Conservation (phyloP, 2,329 filamentous ascomycete species). For the Hypoxylon sp. region DNA sequence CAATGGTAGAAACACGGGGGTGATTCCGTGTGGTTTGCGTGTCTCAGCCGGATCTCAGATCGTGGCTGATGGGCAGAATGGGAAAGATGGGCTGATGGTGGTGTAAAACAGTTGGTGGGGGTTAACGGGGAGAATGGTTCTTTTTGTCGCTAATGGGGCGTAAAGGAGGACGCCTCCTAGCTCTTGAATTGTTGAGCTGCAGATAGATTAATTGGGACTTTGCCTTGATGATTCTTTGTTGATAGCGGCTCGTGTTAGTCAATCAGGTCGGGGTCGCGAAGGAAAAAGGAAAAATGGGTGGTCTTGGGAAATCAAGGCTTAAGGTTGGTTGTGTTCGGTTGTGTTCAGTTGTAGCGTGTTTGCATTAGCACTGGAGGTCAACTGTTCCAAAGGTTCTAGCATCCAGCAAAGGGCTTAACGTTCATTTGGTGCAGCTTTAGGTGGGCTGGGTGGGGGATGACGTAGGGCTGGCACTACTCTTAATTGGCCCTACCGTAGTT, state of each 20-base stretch:
- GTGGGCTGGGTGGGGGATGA: slow-evolving; percentile 44
- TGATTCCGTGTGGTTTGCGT: slow-evolving; percentile 24
- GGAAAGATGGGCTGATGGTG: slow-evolving; percentile 25
- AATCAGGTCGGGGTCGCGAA: neutral
- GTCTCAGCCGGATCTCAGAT: slow-evolving; percentile 7
- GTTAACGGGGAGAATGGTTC: slow-evolving; percentile 9
- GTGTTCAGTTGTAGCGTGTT: slow-evolving; percentile 14
- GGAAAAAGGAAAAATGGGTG: slow-evolving; percentile 14
- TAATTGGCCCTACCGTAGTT: slow-evolving; percentile 40
- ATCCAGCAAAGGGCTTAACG: slow-evolving; percentile 1
- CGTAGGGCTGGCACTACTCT: slow-evolving; percentile 42
- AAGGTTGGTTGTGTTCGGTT: too few species aligned
- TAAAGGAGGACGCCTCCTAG: slow-evolving; percentile 16
- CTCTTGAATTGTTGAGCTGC: slow-evolving; percentile 13
- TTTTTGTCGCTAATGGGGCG: slow-evolving; percentile 7
- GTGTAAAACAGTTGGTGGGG: slow-evolving; percentile 17
- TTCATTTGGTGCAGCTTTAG: slow-evolving; percentile 22
- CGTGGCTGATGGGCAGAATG: slow-evolving; percentile 15
- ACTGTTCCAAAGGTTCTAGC: too few species aligned
- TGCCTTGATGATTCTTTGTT: slow-evolving; percentile 29
- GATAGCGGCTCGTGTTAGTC: neutral
- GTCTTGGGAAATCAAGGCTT: neutral
- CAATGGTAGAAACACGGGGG: slow-evolving; percentile 5
- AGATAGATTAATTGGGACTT: slow-evolving; percentile 18
- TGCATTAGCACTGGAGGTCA: too few species aligned